phyloP scores from a whole-genome alignment of 306 rosid genomes.

The Ormosia semicastrata region DNA sequence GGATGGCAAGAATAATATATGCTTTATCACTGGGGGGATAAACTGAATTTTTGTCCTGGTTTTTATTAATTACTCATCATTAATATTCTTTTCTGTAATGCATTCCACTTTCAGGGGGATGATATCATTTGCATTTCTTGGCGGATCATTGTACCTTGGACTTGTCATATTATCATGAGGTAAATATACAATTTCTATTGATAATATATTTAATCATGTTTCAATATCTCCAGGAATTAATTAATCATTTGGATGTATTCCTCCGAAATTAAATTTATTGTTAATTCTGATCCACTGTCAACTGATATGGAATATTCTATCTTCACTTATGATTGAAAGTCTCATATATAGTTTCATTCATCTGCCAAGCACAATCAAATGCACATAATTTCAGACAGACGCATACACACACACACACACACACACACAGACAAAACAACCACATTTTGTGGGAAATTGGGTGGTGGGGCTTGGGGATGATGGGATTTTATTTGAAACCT shows the following conservation, averaged over 20 bases:
- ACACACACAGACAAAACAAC: too few species aligned
- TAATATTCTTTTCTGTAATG: conserved; percentile 7
- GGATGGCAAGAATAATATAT: background rate
- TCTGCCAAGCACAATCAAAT: background rate
- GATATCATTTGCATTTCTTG: conserved; percentile 47
- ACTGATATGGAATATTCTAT: background rate
- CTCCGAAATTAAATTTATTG: background rate
- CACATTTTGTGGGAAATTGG: too few species aligned
- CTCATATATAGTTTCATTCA: too few species aligned
- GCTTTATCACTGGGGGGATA: background rate
- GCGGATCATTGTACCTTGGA: conserved; percentile 53
- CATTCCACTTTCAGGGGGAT: conserved; percentile 47
- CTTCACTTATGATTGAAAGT: background rate
- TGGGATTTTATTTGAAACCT: too few species aligned
- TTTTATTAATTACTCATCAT: background rate
- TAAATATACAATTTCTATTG: conserved; percentile 11
- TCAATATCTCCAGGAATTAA: background rate
- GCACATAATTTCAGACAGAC: background rate
- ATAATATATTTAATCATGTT: background rate
- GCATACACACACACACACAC: too few species aligned
- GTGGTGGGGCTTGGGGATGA: too few species aligned
- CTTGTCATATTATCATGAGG: conserved; percentile 60
- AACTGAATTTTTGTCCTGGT: background rate
- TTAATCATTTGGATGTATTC: background rate
- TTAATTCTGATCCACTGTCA: background rate